Evolutionary conservation across 1,284 basidiomycete genomes (phyloP).

Genomic region (Cutaneotrichosporon cyanovorans): DNA sequence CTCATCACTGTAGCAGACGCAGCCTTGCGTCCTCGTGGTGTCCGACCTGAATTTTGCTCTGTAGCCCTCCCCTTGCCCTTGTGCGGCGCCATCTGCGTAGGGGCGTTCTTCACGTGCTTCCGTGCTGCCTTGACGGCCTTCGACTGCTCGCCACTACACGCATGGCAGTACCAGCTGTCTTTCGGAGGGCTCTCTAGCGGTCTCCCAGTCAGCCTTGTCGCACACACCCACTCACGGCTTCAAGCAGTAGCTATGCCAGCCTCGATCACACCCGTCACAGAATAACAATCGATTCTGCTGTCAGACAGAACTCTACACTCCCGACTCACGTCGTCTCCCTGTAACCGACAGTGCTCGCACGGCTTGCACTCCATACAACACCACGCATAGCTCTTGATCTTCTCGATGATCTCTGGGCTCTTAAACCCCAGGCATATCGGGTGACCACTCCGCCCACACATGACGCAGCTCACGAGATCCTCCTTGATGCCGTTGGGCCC

Average conservation of each 20-base stretch:
- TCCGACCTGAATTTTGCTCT: neutral
- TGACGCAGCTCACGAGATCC: slow-evolving; percentile 33
- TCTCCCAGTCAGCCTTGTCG: slow-evolving; percentile 13
- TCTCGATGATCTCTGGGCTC: slow-evolving; percentile 14
- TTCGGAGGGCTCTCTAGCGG: slow-evolving; percentile 62
- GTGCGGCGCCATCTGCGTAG: neutral
- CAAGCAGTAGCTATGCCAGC: slow-evolving; percentile 88
- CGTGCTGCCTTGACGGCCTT: neutral
- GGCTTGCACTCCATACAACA: slow-evolving; percentile 87
- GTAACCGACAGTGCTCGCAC: slow-evolving; percentile 78
- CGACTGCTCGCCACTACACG: slow-evolving; percentile 13
- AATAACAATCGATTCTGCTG: slow-evolving; percentile 71
- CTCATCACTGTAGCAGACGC: no score
- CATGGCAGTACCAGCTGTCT: slow-evolving; percentile 49
- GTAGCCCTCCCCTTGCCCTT: slow-evolving; percentile 15
- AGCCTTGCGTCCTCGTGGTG: slow-evolving; percentile 7
- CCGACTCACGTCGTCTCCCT: slow-evolving; percentile 76
- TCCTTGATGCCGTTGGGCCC: slow-evolving; percentile 25
- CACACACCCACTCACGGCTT: slow-evolving; percentile 50
- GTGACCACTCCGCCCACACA: slow-evolving; percentile 50
- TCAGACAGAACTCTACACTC: no score
- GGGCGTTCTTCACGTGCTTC: neutral
- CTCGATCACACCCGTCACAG: slow-evolving; percentile 91
- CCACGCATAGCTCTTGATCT: slow-evolving; percentile 66
- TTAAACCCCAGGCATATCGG: slow-evolving; percentile 58